Conservation (phyloP, 441 rosid genomes). For the Pelargonium cotyledonis region DNA sequence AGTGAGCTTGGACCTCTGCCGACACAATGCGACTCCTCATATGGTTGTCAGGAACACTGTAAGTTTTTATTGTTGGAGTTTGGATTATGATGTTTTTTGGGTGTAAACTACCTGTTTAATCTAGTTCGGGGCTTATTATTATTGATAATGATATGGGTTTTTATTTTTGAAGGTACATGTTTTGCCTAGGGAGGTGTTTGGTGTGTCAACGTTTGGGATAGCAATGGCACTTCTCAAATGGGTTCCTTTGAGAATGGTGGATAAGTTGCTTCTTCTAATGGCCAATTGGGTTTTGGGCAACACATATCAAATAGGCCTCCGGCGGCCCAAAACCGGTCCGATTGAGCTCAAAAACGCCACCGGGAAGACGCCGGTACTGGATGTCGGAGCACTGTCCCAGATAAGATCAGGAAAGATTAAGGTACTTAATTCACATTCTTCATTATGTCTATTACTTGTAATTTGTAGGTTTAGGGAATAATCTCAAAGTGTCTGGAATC, state of each 20-base stretch:
- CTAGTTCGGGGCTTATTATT: no score
- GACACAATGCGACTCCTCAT: conserved; percentile 65
- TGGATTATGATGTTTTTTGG: no score
- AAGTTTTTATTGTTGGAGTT: conserved; percentile 19
- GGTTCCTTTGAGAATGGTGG: conserved; percentile 69
- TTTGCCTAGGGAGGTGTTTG: conserved; percentile 76
- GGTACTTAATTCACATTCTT: conserved; percentile 28
- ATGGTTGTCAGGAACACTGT: conserved; percentile 86
- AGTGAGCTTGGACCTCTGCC: conserved; percentile 81
- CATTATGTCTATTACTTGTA: no score
- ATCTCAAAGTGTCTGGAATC: no score
- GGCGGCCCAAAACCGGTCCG: conserved; percentile 86
- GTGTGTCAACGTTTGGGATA: conserved; percentile 73
- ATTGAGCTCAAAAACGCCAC: conserved; percentile 71
- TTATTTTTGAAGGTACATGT: conserved; percentile 62
- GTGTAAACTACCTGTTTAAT: no score
- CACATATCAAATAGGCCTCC: conserved; percentile 70
- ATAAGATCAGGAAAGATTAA: conserved; percentile 63
- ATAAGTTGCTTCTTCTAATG: conserved; percentile 43
- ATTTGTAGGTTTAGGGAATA: no score
- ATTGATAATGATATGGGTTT: neutral
- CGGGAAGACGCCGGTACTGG: conserved; percentile 94
- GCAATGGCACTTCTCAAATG: conserved; percentile 77
- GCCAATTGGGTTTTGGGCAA: conserved; percentile 54
- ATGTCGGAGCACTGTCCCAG: conserved; percentile 65